phyloP scores from a whole-genome alignment of 2,329 filamentous ascomycete genomes.

The Botrytis fragariae region DNA sequence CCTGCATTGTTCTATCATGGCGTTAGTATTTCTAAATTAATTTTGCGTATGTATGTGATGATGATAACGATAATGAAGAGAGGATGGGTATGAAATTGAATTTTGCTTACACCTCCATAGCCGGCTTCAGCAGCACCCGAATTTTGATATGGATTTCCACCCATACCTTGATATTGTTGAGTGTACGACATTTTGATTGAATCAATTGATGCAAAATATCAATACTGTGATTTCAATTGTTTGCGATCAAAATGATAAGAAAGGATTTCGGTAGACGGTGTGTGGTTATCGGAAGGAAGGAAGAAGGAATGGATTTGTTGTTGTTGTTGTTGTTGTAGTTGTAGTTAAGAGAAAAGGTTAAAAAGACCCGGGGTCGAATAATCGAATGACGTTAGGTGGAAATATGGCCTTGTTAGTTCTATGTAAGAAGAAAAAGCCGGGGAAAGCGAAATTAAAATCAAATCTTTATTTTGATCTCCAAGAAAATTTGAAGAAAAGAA shows the following conservation, averaged over 20 bases:
- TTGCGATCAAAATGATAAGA: conserved; percentile 13
- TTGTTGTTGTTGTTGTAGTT: neutral
- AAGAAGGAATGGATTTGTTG: neutral
- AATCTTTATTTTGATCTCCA: conserved; percentile 3
- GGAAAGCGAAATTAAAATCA: neutral
- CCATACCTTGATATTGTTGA: conserved; percentile 52
- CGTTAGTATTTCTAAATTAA: neutral
- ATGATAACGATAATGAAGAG: neutral
- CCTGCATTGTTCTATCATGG: conserved; percentile 24
- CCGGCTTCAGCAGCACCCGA: conserved; percentile 27
- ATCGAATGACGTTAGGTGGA: conserved; percentile 9
- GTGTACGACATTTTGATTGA: conserved; percentile 54
- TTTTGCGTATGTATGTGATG: neutral
- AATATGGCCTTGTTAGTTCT: neutral
- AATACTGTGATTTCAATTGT: neutral
- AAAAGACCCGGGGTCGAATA: neutral
- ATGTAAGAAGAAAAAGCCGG: conserved; percentile 1
- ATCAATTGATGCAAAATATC: conserved; percentile 30
- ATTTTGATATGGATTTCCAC: conserved; percentile 58
- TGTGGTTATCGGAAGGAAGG: conserved; percentile 6
- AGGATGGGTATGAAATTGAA: neutral
- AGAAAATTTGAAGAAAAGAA: neutral
- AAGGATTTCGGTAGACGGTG: neutral
- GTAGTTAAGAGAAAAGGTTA: neutral
- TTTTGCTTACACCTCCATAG: conserved; percentile 29